Evolutionary conservation across 768 basidiomycete genomes (phyloP), one percentile per base, ranked within the genome.

Genomic region (Holtermanniella nyarrowii): DNA sequence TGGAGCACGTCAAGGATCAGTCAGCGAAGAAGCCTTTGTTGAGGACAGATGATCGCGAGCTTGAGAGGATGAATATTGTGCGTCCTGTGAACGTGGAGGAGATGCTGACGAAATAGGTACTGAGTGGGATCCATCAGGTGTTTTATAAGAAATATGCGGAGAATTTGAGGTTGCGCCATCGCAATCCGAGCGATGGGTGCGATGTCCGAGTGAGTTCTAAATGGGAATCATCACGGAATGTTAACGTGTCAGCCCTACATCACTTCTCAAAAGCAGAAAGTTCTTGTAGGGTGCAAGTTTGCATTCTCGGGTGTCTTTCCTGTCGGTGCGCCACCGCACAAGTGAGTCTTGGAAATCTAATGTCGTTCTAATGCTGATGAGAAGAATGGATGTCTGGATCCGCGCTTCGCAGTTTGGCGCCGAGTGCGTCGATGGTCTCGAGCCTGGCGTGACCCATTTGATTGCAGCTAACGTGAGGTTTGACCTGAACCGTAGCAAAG

Each of bases 291-390:
- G 24, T 78, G 83, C 24, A 81, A 85, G 63, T 79, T 99, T 26
- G 76, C 93, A 27, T 97, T 99, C 72, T 96, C 93, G 1, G 88
- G 90, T 51, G 82, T 99, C 39, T 90, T 97, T 50, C 90, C 93
- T 3, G 78, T 91, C n/a, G 84, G 88, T 61, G 82, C 81, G 2
- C 76, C 74, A 50, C 85, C 88, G 31, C 83, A 89, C 69, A 76
- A 77, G 44, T 86, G 53, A 62, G 73, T 55, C 21, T 37, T 37
- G 31, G n/a, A n/a, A n/a, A 37, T 37, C 31, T 16, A 37, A 16
- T 16, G 31, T 7, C 31, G 31, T 7, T 7, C 7, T 37, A 37
- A 16, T 16, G 31, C 31, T 37, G 31, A 37, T 37, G 10, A 37
- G 31, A 16, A 37, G 31, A 16, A 37, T 37, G 31, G 31, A 37